phyloP scores from a whole-genome alignment of 73 alveolate genomes.

The Tetrahymena thermophila region DNA sequence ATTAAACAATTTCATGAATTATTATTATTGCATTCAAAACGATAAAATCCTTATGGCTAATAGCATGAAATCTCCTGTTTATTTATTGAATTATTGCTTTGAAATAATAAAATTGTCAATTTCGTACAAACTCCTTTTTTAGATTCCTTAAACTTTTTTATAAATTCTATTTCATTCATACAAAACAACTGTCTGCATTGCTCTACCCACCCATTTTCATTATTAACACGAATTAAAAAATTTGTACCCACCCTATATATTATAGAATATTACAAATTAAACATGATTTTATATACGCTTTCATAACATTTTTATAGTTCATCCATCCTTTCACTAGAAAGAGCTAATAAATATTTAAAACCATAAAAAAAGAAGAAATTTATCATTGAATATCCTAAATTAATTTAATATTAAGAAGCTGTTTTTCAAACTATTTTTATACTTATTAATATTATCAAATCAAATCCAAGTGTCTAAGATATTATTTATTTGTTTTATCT shows the following conservation, averaged over 20 bases:
- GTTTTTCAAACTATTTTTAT: neutral
- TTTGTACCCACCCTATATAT: neutral
- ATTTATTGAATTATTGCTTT: neutral
- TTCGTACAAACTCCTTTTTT: neutral
- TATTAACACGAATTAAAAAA: neutral
- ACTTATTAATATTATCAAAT: neutral
- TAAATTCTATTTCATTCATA: neutral
- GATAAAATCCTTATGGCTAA: neutral
- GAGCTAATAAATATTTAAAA: too few species aligned
- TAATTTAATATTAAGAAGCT: neutral
- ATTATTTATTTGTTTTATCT: too few species aligned
- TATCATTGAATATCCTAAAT: neutral
- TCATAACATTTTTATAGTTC: too few species aligned
- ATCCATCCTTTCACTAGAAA: neutral
- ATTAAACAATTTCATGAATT: neutral
- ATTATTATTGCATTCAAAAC: neutral
- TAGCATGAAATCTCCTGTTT: neutral
- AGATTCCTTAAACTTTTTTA: neutral
- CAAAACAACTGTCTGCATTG: neutral
- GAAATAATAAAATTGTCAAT: neutral
- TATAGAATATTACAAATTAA: neutral
- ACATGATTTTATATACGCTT: too few species aligned
- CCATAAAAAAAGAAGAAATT: neutral
- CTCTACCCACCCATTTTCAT: neutral
- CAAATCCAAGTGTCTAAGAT: neutral